Percentiles rank a stretch among this genome's conserved stretches.
phyloP scores from a whole-genome alignment of 2,329 filamentous ascomycete genomes.

The Thielaviopsis punctulata region DNA sequence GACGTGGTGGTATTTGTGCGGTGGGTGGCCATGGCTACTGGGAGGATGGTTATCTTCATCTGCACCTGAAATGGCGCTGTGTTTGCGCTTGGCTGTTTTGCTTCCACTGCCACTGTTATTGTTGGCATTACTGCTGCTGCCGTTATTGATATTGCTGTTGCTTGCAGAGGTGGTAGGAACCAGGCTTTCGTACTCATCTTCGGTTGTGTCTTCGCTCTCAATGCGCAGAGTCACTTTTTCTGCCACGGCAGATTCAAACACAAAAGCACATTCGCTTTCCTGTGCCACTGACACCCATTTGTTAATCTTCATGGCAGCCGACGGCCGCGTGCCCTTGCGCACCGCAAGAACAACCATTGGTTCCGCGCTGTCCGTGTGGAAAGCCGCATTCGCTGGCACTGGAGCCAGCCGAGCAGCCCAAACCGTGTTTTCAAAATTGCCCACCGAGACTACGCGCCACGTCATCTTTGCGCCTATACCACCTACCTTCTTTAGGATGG shows the following conservation, averaged over 20 bases:
- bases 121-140: too few species aligned
- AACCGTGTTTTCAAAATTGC: constrained; percentile 58
- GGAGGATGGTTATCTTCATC: constrained; percentile 1
- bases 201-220: constrained; percentile 48
- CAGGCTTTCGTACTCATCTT: constrained; percentile 46
- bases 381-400: constrained; percentile 45
- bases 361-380: constrained; percentile 62
- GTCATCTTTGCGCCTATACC: constrained; percentile 68
- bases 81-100: constrained; percentile 41
- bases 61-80: constrained; percentile 22
- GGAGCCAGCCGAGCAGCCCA: constrained; percentile 77
- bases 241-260: constrained; percentile 68
- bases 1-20: constrained; percentile 18
- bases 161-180: constrained; percentile 20
- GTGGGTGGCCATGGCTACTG: constrained; percentile 15
- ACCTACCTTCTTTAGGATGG: constrained; percentile 66
- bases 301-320: constrained; percentile 65
- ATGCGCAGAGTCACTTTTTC: constrained; percentile 75
- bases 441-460: constrained; percentile 70
- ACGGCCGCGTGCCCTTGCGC: constrained; percentile 54
- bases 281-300: constrained; percentile 64
- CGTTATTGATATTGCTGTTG: not conserved
- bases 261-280: constrained; percentile 51
- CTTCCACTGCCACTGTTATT: constrained; percentile 20
- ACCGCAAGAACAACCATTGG: constrained; percentile 74